Conservation (phyloP, 495 filamentous ascomycete species). For the Neurospora sp. region DNA sequence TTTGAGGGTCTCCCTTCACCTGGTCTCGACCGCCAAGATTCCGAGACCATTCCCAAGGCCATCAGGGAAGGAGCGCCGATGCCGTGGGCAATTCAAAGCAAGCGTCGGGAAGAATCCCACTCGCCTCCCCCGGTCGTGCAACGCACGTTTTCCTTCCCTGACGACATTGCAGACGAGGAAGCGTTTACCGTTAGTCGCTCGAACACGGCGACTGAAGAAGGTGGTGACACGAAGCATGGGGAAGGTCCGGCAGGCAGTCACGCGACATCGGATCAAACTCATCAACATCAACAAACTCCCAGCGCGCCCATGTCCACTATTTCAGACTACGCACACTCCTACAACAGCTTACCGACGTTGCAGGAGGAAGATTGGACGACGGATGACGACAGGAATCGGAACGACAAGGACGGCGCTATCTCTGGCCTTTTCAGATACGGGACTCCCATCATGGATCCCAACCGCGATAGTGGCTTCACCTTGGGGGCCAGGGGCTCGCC, state of each 20-base stretch:
- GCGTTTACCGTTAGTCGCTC: constrained; percentile 17
- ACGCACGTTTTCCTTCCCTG: constrained; percentile 25
- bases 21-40: constrained; percentile 22
- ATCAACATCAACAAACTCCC: background rate
- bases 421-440: background rate
- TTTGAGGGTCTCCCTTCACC: background rate
- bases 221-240: background rate
- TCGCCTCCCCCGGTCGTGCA: constrained; percentile 18
- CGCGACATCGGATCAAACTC: background rate
- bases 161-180: constrained; percentile 28
- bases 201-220: background rate
- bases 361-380: constrained; percentile 32
- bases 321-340: constrained; percentile 27
- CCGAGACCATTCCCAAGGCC: constrained; percentile 25
- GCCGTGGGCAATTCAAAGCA: background rate
- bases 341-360: constrained; percentile 31
- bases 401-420: background rate
- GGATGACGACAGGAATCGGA: constrained; percentile 15
- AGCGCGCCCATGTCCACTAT: constrained; percentile 21
- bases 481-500: constrained; percentile 25
- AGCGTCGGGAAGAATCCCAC: constrained; percentile 9
- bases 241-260: background rate
- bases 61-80: constrained; percentile 5
- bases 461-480: constrained; percentile 41
- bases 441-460: constrained; percentile 13